Evolutionary conservation across 371 early-diverging fungal species (phyloP).

Genomic region (Saksenaea oblongispora): DNA sequence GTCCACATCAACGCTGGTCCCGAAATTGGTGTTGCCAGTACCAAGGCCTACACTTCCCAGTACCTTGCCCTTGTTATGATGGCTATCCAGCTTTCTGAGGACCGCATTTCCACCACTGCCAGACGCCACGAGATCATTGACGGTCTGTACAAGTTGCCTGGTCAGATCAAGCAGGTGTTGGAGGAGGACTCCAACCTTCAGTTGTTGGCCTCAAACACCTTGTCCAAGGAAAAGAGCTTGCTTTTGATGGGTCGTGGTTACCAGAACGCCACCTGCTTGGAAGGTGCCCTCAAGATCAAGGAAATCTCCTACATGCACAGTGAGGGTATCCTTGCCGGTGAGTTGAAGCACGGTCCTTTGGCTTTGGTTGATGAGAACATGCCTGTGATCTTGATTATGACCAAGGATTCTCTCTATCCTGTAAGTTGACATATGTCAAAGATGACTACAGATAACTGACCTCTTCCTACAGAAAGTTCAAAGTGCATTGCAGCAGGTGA

Average conservation of each 20-base stretch:
- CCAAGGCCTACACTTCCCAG: conserved; percentile 99
- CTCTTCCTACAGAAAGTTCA: conserved; percentile 69
- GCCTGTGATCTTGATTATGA: conserved; percentile 76
- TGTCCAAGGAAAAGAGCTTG: conserved; percentile 83
- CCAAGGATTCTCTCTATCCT: conserved; percentile 33
- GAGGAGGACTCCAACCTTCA: conserved; percentile 79
- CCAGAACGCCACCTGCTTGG: conserved; percentile 97
- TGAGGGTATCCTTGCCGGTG: conserved; percentile 98
- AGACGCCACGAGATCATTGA: conserved; percentile 93
- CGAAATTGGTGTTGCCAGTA: conserved; percentile 98
- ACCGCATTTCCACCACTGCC: conserved; percentile 79
- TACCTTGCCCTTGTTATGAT: conserved; percentile 96
- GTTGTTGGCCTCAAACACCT: conserved; percentile 73
- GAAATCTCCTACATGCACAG: conserved; percentile 98
- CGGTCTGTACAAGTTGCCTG: conserved; percentile 86
- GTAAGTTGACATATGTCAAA: neutral
- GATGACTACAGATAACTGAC: neutral
- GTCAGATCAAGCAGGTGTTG: conserved; percentile 90
- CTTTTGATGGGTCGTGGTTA: conserved; percentile 97
- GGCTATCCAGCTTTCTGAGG: conserved; percentile 92
- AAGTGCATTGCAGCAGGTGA: conserved; percentile 94
- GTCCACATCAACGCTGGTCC: conserved; percentile 99
- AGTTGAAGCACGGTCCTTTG: conserved; percentile 99
- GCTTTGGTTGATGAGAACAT: conserved; percentile 97
- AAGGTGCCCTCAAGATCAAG: conserved; percentile 99